phyloP scores from a whole-genome alignment of 2,329 filamentous ascomycete genomes.

The Cephalotrichum gorgonifer region DNA sequence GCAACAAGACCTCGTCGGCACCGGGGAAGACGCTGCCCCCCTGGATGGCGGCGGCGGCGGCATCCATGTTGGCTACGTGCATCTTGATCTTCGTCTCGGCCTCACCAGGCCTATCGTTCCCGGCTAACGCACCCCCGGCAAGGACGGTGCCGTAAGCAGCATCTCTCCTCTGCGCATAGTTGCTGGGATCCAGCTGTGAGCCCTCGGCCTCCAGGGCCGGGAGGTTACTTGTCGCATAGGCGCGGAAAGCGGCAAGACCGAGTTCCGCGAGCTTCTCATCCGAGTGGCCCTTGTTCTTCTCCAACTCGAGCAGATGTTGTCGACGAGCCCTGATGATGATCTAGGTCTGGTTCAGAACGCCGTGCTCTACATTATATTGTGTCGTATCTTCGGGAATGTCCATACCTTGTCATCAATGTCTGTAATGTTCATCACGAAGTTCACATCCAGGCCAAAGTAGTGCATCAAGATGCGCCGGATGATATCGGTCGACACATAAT shows the following conservation, averaged over 20 bases:
- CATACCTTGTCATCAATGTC: constrained; percentile 67
- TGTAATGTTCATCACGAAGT: constrained; percentile 90
- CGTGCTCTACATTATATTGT: neutral
- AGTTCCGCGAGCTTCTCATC: constrained; percentile 34
- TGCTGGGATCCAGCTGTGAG: constrained; percentile 33
- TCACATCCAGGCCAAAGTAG: constrained; percentile 74
- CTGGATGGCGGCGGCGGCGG: constrained; percentile 38
- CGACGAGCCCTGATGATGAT: constrained; percentile 58
- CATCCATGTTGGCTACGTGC: constrained; percentile 60
- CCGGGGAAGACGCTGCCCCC: constrained; percentile 41
- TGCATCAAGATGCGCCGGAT: constrained; percentile 72
- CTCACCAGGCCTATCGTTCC: constrained; percentile 55
- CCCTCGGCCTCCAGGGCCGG: constrained; percentile 36
- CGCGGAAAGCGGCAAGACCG: constrained; percentile 20
- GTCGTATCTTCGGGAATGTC: neutral
- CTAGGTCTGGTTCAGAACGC: constrained; percentile 17
- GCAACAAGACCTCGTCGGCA: constrained; percentile 60
- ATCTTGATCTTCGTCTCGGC: constrained; percentile 83
- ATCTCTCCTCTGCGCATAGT: constrained; percentile 39
- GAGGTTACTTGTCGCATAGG: constrained; percentile 44
- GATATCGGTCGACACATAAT: constrained; percentile 87
- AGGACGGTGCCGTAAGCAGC: constrained; percentile 43
- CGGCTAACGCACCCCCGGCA: constrained; percentile 42
- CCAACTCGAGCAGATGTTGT: constrained; percentile 70
- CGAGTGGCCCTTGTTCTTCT: constrained; percentile 57